These are phyloP conservation scores for Leishmania braziliensis DNA, from an alignment of 208 protist species.

Conservation along the genomic window DNA sequence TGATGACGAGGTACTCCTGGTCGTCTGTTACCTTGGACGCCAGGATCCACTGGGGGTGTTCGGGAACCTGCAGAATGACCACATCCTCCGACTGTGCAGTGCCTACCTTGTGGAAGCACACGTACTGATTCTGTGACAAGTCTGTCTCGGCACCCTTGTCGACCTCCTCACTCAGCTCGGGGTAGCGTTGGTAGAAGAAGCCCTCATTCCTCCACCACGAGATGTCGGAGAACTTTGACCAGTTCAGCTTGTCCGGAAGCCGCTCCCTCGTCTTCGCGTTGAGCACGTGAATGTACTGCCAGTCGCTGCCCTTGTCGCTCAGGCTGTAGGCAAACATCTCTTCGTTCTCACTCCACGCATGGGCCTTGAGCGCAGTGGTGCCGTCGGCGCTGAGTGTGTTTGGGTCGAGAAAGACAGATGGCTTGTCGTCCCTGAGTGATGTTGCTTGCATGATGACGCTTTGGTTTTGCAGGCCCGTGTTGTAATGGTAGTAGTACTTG, in stretches of 20 bases:
- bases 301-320: slow-evolving; percentile 91
- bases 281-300: slow-evolving; percentile 82
- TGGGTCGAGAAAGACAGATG: slow-evolving; percentile 89
- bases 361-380: slow-evolving; percentile 67
- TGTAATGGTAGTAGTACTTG: slow-evolving; percentile 90
- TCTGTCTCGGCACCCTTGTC: slow-evolving; percentile 92
- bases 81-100: slow-evolving; percentile 82
- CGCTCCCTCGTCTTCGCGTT: slow-evolving; percentile 55
- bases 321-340: slow-evolving; percentile 85
- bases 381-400: slow-evolving; percentile 90
- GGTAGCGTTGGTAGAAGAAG: slow-evolving; percentile 95
- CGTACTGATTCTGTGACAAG: slow-evolving; percentile 64
- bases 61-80: slow-evolving; percentile 66
- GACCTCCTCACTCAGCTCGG: slow-evolving; percentile 47
- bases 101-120: slow-evolving; percentile 91
- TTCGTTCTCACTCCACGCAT: slow-evolving; percentile 78
- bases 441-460: slow-evolving; percentile 67
- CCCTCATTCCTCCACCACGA: slow-evolving; percentile 84
- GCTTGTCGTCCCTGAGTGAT: slow-evolving; percentile 27
- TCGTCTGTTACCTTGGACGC: slow-evolving; percentile 80
- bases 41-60: slow-evolving; percentile 78
- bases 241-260: slow-evolving; percentile 79
- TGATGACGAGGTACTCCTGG: slow-evolving; percentile 76
- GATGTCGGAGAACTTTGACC: slow-evolving; percentile 91
- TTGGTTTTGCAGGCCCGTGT: slow-evolving; percentile 93